phyloP scores from a whole-genome alignment of 768 basidiomycete genomes.

The Rhizopogon vulgaris region DNA sequence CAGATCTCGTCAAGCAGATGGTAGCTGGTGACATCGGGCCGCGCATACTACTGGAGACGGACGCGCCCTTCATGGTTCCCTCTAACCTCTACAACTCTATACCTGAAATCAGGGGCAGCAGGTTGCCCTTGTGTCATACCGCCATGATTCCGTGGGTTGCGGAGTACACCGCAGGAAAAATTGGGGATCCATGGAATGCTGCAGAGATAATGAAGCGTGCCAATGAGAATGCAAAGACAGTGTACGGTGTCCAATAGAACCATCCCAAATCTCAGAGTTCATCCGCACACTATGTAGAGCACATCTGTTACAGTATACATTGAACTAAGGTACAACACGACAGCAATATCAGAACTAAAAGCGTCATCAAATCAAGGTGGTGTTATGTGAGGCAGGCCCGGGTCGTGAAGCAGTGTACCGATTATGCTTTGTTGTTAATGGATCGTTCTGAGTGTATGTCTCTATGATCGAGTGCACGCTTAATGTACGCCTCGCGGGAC shows the following conservation, averaged over 20 bases:
- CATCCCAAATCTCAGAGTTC: background rate
- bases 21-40: conserved; percentile 22
- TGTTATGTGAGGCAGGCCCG: no score
- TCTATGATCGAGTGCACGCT: conserved; percentile 15
- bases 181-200: conserved; percentile 41
- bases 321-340: background rate
- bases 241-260: conserved; percentile 43
- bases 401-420: no score
- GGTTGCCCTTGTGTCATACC: conserved; percentile 66
- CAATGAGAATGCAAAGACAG: conserved; percentile 53
- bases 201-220: conserved; percentile 55
- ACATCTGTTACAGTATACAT: background rate
- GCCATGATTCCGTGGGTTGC: conserved; percentile 88
- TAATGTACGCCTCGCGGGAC: conserved; percentile 48
- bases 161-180: conserved; percentile 54
- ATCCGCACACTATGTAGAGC: background rate
- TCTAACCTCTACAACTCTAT: conserved; percentile 61
- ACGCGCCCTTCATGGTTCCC: conserved; percentile 86
- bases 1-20: conserved; percentile 58
- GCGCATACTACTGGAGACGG: conserved; percentile 63
- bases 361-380: no score
- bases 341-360: background rate
- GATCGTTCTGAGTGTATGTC: conserved; percentile 6
- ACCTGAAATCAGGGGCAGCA: conserved; percentile 40
- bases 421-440: background rate